A percentile compares a stretch with the other conserved stretches of the same genome.
phyloP scores from a whole-genome alignment of 1,284 basidiomycete species.

The Fomes fomentarius region DNA sequence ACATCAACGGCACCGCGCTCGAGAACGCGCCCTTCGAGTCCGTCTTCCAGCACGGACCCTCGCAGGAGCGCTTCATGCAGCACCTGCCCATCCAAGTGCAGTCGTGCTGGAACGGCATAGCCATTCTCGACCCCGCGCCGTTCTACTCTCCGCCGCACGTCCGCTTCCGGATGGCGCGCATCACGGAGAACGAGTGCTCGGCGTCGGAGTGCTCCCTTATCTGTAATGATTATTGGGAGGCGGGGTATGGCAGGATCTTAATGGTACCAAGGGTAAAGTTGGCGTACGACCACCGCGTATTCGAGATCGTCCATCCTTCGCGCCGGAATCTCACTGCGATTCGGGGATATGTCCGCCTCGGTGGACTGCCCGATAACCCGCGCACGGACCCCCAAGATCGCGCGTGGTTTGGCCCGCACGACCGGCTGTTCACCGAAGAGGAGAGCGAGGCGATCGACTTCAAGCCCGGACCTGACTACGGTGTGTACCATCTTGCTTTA shows the following conservation, averaged over 20 bases:
- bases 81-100: conserved; percentile 95
- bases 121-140: conserved; percentile 89
- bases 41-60: conserved; percentile 84
- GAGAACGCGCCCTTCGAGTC: conserved; percentile 95
- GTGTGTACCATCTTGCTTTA: conserved; percentile 49
- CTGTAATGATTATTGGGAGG: conserved; percentile 94
- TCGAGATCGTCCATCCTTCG: conserved; percentile 88
- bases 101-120: conserved; percentile 96
- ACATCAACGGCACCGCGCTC: conserved; percentile 95
- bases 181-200: conserved; percentile 85
- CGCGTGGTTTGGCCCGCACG: conserved; percentile 94
- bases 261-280: conserved; percentile 97
- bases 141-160: conserved; percentile 90
- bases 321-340: conserved; percentile 92
- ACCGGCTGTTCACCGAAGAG: conserved; percentile 87
- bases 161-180: conserved; percentile 89
- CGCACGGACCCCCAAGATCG: conserved; percentile 94
- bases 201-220: conserved; percentile 94
- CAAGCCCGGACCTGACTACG: conserved; percentile 81
- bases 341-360: conserved; percentile 86
- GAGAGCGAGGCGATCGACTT: conserved; percentile 81
- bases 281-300: conserved; percentile 91
- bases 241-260: conserved; percentile 91
- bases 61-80: conserved; percentile 80
- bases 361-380: conserved; percentile 92